A percentile compares a stretch with the other conserved stretches of the same genome.
Conservation (phyloP, 2,329 filamentous ascomycete species). For the Paraconiothyrium sp. region DNA sequence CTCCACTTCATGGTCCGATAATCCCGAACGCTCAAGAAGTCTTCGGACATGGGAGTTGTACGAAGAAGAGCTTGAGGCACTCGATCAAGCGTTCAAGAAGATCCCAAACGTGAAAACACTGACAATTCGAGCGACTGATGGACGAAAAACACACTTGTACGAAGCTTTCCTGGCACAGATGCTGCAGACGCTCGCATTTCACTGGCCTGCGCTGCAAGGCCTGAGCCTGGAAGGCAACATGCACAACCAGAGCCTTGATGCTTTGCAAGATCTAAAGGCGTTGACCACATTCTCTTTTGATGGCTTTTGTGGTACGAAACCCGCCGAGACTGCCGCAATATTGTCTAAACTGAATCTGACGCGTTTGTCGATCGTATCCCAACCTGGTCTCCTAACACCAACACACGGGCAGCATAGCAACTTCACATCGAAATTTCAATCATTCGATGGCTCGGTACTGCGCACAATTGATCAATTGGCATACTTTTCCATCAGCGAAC, state of each 20-base stretch:
- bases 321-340: conserved; percentile 29
- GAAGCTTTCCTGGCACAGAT: conserved; percentile 33
- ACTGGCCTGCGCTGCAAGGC: conserved; percentile 28
- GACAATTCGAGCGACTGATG: conserved; percentile 28
- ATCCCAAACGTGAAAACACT: conserved; percentile 33
- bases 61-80: conserved; percentile 30
- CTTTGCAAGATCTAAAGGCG: conserved; percentile 25
- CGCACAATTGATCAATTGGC: conserved; percentile 28
- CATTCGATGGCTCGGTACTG: conserved; percentile 27
- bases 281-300: conserved; percentile 39
- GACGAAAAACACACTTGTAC: conserved; percentile 38
- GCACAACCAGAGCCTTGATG: conserved; percentile 32
- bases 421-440: conserved; percentile 28
- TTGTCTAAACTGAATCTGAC: conserved; percentile 33
- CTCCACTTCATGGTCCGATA: not conserved
- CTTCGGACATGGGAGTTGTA: conserved; percentile 39
- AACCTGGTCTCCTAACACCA: conserved; percentile 25
- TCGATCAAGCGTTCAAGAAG: conserved; percentile 25
- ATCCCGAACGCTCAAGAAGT: conserved; percentile 6
- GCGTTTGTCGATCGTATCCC: conserved; percentile 33
- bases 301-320: conserved; percentile 34
- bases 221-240: conserved; percentile 38
- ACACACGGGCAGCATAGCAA: conserved; percentile 18
- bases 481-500: conserved; percentile 32
- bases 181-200: conserved; percentile 23